These are phyloP conservation scores for Moesziomyces parantarcticus DNA, from an alignment of 1,284 basidiomycete species.

Conservation along the genomic window DNA sequence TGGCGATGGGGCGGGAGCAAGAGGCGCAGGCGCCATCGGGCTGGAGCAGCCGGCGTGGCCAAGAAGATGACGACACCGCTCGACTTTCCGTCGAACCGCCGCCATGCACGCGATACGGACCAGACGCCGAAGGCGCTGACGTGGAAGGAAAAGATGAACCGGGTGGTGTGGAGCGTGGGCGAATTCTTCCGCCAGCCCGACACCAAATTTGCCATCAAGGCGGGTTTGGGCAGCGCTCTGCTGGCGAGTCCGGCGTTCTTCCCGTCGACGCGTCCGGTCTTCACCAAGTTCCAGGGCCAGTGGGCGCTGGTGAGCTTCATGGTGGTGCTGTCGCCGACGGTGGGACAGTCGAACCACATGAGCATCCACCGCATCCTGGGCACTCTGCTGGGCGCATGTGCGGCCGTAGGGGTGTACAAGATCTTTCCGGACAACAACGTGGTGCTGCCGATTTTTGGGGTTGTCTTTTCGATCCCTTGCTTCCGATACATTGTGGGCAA, in stretches of 20 bases:
- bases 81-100: conserved; percentile 81
- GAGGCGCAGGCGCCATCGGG: conserved; percentile 3
- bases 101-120: conserved; percentile 84
- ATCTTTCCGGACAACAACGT: conserved; percentile 80
- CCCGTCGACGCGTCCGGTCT: conserved; percentile 79
- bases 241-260: conserved; percentile 88
- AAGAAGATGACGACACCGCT: conserved; percentile 72
- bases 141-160: conserved; percentile 60
- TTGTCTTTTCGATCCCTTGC: conserved; percentile 90
- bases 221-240: conserved; percentile 77
- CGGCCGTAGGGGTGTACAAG: conserved; percentile 77
- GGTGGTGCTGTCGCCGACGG: conserved; percentile 71
- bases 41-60: not conserved
- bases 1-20: conserved; percentile 22
- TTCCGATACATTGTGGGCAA: conserved; percentile 88
- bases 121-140: conserved; percentile 75
- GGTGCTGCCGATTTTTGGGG: conserved; percentile 83
- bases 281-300: conserved; percentile 85
- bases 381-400: conserved; percentile 75
- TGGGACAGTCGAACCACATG: conserved; percentile 65
- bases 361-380: conserved; percentile 58
- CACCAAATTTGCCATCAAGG: conserved; percentile 87
- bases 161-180: conserved; percentile 79
- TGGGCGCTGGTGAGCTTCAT: conserved; percentile 87
- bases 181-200: conserved; percentile 79